phyloP scores from a whole-genome alignment of 1,139 yeast species.

The Pichia sp. region DNA sequence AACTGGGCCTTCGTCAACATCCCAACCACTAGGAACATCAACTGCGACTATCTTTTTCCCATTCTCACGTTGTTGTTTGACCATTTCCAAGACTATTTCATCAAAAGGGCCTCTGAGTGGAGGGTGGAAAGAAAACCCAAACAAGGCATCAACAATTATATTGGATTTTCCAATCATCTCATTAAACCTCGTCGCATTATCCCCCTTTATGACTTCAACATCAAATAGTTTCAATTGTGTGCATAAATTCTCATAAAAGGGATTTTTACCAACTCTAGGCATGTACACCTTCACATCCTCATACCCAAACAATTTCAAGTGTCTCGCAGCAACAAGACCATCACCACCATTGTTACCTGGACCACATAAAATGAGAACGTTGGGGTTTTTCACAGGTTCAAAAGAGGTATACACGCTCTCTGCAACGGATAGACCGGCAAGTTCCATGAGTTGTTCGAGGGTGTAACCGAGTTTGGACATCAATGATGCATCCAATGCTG shows the following conservation, averaged over 20 bases:
- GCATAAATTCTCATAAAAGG: conserved; percentile 39
- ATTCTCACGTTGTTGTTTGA: conserved; percentile 26
- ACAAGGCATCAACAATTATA: conserved; percentile 70
- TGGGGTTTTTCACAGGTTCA: conserved; percentile 41
- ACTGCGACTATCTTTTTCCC: conserved; percentile 51
- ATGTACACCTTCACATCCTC: conserved; percentile 56
- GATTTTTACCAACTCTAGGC: conserved; percentile 50
- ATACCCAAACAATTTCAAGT: conserved; percentile 73
- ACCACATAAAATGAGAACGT: conserved; percentile 71
- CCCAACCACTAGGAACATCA: conserved; percentile 97
- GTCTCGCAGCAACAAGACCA: conserved; percentile 93
- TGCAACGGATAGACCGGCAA: conserved; percentile 93
- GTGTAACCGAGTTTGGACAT: conserved; percentile 80
- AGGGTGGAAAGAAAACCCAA: conserved; percentile 90
- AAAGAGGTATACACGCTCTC: conserved; percentile 66
- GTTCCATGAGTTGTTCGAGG: conserved; percentile 91
- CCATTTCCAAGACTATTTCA: conserved; percentile 44
- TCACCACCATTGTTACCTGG: conserved; percentile 99
- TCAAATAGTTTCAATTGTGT: conserved; percentile 55
- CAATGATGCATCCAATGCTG: conserved; percentile 72
- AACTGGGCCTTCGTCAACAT: conserved; percentile 78
- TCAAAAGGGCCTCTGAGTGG: conserved; percentile 81
- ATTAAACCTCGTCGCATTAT: conserved; percentile 23
- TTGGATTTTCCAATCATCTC: conserved; percentile 26
- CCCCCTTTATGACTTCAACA: conserved; percentile 24